phyloP scores from a whole-genome alignment of 164 flowering plant species.

The Liquidambar formosana region DNA sequence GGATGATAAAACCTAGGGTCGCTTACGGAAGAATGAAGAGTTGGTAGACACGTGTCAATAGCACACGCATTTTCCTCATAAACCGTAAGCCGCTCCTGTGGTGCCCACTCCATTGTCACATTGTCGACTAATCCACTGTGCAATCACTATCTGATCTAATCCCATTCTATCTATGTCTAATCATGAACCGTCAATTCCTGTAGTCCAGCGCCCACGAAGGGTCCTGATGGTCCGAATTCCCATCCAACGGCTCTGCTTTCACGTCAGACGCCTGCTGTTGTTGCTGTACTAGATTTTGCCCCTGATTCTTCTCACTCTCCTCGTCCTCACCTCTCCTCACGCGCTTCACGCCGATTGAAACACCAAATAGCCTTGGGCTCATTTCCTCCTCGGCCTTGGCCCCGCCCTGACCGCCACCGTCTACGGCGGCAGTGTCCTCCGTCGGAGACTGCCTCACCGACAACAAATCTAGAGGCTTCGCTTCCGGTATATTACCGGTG shows the following conservation, averaged over 20 bases:
- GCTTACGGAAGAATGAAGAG: too few relatives aligned
- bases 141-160: background rate
- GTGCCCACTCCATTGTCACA: too few relatives aligned
- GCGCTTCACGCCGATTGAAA: slow-evolving; percentile 50
- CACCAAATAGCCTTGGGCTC: slow-evolving; percentile 53
- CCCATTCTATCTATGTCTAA: too few relatives aligned
- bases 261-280: slow-evolving; percentile 14
- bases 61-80: too few relatives aligned
- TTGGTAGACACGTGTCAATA: too few relatives aligned
- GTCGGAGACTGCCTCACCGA: slow-evolving; percentile 16
- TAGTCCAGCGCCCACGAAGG: slow-evolving; percentile 28
- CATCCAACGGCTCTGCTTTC: slow-evolving; percentile 37
- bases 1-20: too few relatives aligned
- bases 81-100: too few relatives aligned
- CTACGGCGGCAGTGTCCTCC: slow-evolving; percentile 6
- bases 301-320: background rate
- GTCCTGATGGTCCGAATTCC: slow-evolving; percentile 12
- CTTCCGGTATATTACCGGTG: slow-evolving; percentile 12
- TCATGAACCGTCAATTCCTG: slow-evolving; percentile 20
- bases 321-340: slow-evolving; percentile 26
- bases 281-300: background rate
- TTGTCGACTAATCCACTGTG: too few relatives aligned
- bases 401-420: slow-evolving; percentile 16
- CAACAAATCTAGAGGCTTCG: slow-evolving; percentile 28
- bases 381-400: slow-evolving; percentile 14